Percentiles rank a stretch among this genome's conserved stretches.
Evolutionary conservation across 2,329 filamentous ascomycete species (phyloP).

Genomic region (Phaeosphaeria sp.): DNA sequence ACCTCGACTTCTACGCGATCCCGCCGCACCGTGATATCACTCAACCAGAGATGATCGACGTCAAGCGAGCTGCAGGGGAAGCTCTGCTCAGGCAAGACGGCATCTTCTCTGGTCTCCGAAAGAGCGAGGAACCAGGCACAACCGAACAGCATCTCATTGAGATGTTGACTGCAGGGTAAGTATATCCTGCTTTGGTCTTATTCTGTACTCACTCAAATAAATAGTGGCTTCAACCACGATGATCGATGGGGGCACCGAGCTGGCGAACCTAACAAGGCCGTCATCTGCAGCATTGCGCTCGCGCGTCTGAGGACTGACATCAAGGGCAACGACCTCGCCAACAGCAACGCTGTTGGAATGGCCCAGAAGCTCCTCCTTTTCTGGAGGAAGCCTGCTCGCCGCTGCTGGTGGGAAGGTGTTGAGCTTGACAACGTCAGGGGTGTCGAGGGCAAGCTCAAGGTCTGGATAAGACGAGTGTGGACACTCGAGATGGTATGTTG

Average conservation of each 20-base stretch:
- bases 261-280: slow-evolving; percentile 97
- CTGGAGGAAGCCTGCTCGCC: slow-evolving; percentile 94
- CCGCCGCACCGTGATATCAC: slow-evolving; percentile 84
- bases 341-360: slow-evolving; percentile 87
- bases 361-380: slow-evolving; percentile 97
- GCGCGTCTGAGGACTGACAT: slow-evolving; percentile 93
- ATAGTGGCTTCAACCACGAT: slow-evolving; percentile 93
- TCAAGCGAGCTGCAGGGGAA: slow-evolving; percentile 89
- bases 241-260: slow-evolving; percentile 96
- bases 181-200: neutral
- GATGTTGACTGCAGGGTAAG: slow-evolving; percentile 97
- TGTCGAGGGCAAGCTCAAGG: slow-evolving; percentile 89
- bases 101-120: slow-evolving; percentile 93
- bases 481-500: slow-evolving; percentile 84
- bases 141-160: slow-evolving; percentile 98
- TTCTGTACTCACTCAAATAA: slow-evolving; percentile 10
- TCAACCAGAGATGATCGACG: slow-evolving; percentile 89
- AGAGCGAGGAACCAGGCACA: slow-evolving; percentile 93
- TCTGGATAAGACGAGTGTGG: slow-evolving; percentile 98
- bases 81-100: slow-evolving; percentile 89
- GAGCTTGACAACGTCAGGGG: slow-evolving; percentile 90
- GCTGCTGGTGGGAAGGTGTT: slow-evolving; percentile 99
- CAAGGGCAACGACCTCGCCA: slow-evolving; percentile 75
- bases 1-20: slow-evolving; percentile 97
- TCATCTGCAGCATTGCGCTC: slow-evolving; percentile 94